These are phyloP conservation scores for Novymonas esmeraldas DNA, from an alignment of 208 protist genomes.

Conservation along the genomic window DNA sequence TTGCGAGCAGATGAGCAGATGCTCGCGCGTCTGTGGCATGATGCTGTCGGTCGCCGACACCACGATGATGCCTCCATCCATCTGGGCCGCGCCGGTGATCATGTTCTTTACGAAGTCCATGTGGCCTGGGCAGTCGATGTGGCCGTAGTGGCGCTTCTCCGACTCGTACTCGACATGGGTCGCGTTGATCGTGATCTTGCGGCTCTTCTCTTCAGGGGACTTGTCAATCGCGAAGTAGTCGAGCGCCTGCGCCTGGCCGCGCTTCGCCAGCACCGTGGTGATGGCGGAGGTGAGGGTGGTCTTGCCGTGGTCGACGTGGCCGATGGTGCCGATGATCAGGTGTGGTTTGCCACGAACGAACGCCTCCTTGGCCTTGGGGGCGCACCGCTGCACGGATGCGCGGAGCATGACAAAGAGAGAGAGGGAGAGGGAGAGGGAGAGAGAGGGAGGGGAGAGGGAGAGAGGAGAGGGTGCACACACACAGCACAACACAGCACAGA, in stretches of 20 bases:
- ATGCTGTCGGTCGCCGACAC: slow-evolving; percentile 94
- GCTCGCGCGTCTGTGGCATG: slow-evolving; percentile 99
- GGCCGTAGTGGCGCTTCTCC: slow-evolving; percentile 97
- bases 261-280: slow-evolving; percentile 94
- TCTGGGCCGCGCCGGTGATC: slow-evolving; percentile 99
- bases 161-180: slow-evolving; percentile 99
- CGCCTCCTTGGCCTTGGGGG: slow-evolving; percentile 72
- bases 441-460: background rate
- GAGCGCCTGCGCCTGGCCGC: slow-evolving; percentile 72
- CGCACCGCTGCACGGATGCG: slow-evolving; percentile 26
- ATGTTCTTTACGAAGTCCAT: slow-evolving; percentile 99
- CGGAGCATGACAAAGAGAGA: slow-evolving; percentile 24
- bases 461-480: background rate
- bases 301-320: slow-evolving; percentile 99
- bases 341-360: slow-evolving; percentile 97
- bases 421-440: too few species aligned
- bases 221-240: slow-evolving; percentile 99
- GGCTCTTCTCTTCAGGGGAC: slow-evolving; percentile 98
- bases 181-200: slow-evolving; percentile 99
- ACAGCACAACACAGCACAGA: background rate
- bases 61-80: slow-evolving; percentile 93
- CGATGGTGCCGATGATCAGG: slow-evolving; percentile 99
- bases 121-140: slow-evolving; percentile 99
- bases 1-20: slow-evolving; percentile 98
- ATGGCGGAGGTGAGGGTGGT: slow-evolving; percentile 99